A percentile compares a stretch with the other conserved stretches of the same genome.
Conservation (phyloP, 169 alveolate genomes). For the Plasmodium berghei region DNA sequence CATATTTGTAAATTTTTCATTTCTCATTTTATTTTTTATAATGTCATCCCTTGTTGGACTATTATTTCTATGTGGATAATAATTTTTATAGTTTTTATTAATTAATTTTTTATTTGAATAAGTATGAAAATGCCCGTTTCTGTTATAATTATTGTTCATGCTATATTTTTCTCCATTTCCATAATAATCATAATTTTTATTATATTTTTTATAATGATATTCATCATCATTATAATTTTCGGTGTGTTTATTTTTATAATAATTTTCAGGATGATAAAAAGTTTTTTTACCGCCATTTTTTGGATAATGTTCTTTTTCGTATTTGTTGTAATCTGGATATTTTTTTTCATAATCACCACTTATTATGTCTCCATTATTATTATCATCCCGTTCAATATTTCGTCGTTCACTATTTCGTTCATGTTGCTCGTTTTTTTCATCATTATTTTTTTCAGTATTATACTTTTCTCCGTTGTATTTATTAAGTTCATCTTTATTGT, state of each 20-base stretch:
- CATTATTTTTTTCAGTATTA: not conserved
- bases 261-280: slow-evolving; percentile 6
- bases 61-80: slow-evolving; percentile 7
- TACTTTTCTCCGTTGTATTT: not conserved
- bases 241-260: slow-evolving; percentile 11
- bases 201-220: not conserved
- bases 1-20: slow-evolving; percentile 11
- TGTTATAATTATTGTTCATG: slow-evolving; percentile 12
- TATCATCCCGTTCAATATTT: not conserved
- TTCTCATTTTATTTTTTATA: slow-evolving; percentile 11
- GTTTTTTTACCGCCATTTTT: slow-evolving; percentile 1
- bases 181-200: not conserved
- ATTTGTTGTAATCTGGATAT: not conserved
- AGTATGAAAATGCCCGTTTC: slow-evolving; percentile 4
- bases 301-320: slow-evolving; percentile 5
- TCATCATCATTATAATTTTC: slow-evolving; percentile 20
- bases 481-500: not conserved
- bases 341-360: not conserved
- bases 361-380: not conserved
- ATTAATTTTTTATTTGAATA: slow-evolving; percentile 20
- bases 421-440: not conserved
- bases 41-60: slow-evolving; percentile 3
- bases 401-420: not conserved
- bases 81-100: slow-evolving; percentile 19
- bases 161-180: not conserved